Percentiles rank a stretch among this genome's conserved stretches.
phyloP scores from a whole-genome alignment of 2,329 filamentous ascomycete species.

The Pestalotiopsis fici region DNA sequence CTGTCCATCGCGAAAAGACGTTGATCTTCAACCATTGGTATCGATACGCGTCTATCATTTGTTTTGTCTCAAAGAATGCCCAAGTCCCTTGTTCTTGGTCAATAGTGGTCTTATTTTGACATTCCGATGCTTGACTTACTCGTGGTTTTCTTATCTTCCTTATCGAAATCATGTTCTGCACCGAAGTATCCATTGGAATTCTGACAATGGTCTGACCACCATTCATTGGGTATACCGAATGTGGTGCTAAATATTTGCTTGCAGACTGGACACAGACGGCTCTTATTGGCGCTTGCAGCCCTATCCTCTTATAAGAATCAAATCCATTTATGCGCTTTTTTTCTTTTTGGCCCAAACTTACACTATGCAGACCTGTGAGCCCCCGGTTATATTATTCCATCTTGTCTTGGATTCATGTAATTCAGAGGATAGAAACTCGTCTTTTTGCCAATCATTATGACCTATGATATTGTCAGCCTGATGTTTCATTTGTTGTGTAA shows the following conservation, averaged over 20 bases:
- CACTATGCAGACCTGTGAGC: not conserved
- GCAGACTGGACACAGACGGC: constrained; percentile 17
- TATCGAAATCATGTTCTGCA: constrained; percentile 30
- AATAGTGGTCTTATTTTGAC: not conserved
- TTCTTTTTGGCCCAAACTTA: not conserved
- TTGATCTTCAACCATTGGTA: constrained; percentile 39
- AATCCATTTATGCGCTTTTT: not conserved
- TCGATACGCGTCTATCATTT: not conserved
- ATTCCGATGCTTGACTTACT: not conserved
- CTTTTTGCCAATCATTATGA: not conserved
- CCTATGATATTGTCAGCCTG: not conserved
- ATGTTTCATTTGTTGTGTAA: not conserved
- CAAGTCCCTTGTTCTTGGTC: not conserved
- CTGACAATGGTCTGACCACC: constrained; percentile 34
- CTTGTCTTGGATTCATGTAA: not conserved
- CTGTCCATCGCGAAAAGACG: constrained; percentile 28
- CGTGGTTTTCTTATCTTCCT: not conserved
- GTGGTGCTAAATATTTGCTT: constrained; percentile 18
- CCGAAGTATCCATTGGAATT: constrained; percentile 42
- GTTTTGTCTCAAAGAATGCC: not conserved
- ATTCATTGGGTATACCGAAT: constrained; percentile 31
- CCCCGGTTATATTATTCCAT: not conserved
- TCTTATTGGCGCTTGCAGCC: not conserved
- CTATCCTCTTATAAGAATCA: not conserved
- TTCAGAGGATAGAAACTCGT: not conserved